Percentiles rank a stretch among this genome's conserved stretches.
Conservation (phyloP, 176 grass and related monocot species). For the Oropetium thomaeum region DNA sequence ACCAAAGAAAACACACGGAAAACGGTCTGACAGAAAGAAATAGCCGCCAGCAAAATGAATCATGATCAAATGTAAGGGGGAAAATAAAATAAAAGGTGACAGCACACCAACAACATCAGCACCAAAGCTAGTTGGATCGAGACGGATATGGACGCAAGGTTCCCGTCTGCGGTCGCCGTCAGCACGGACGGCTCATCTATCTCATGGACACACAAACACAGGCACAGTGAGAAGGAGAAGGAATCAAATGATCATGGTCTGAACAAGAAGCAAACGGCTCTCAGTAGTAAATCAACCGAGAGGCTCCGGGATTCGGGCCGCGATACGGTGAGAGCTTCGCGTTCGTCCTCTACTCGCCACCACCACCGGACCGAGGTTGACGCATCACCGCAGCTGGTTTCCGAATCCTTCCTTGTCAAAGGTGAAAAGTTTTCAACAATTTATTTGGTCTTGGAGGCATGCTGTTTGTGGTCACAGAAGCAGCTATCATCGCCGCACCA, state of each 20-base stretch:
- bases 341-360: slow-evolving; percentile 25
- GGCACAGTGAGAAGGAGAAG: not conserved
- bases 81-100: not conserved
- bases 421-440: not conserved
- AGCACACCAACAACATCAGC: slow-evolving; percentile 13
- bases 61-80: not conserved
- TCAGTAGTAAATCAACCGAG: not conserved
- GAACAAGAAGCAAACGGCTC: slow-evolving; percentile 28
- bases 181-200: no score
- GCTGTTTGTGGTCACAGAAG: not conserved
- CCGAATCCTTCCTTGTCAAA: not conserved
- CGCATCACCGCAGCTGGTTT: not conserved
- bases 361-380: not conserved
- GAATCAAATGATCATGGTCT: slow-evolving; percentile 35
- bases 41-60: no score
- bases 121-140: slow-evolving; percentile 25
- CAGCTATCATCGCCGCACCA: not conserved
- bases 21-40: not conserved
- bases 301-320: slow-evolving; percentile 7
- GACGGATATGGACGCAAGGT: slow-evolving; percentile 19
- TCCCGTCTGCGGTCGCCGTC: not conserved
- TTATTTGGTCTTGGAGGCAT: not conserved
- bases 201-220: not conserved
- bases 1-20: not conserved
- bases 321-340: slow-evolving; percentile 31